These are phyloP conservation scores for Goffeauzyma gilvescens DNA, from an alignment of 768 basidiomycete species.

Conservation along the genomic window DNA sequence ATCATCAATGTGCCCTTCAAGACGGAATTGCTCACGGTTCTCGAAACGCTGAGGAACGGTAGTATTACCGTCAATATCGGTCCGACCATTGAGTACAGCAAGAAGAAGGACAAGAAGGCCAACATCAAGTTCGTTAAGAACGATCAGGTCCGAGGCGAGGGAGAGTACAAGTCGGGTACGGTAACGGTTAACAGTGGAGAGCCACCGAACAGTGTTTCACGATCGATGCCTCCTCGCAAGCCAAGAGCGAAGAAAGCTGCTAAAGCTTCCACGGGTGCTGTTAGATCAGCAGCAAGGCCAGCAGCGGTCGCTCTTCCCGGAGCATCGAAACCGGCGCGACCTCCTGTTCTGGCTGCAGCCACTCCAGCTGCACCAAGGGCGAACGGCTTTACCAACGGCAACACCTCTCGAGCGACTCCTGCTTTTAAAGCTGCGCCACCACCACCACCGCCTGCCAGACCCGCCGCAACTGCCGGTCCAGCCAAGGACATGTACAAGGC, in stretches of 20 bases:
- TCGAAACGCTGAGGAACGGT: slow-evolving; percentile 62
- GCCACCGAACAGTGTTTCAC: slow-evolving; percentile 46
- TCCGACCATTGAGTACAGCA: slow-evolving; percentile 63
- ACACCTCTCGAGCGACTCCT: slow-evolving; percentile 18
- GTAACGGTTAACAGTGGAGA: slow-evolving; percentile 80
- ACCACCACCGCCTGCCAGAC: slow-evolving; percentile 38
- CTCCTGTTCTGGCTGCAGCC: slow-evolving; percentile 37
- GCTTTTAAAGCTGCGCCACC: slow-evolving; percentile 24
- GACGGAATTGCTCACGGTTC: slow-evolving; percentile 71
- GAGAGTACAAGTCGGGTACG: slow-evolving; percentile 79
- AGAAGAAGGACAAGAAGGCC: slow-evolving; percentile 92
- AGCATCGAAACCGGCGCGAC: slow-evolving; percentile 44
- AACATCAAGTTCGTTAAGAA: slow-evolving; percentile 76
- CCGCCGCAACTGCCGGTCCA: slow-evolving; percentile 43
- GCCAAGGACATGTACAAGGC: slow-evolving; percentile 61
- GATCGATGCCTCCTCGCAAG: slow-evolving; percentile 70
- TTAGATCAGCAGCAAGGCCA: slow-evolving; percentile 34
- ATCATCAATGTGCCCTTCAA: slow-evolving; percentile 82
- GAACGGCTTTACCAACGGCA: slow-evolving; percentile 15
- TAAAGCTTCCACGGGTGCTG: slow-evolving; percentile 13
- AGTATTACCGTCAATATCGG: slow-evolving; percentile 53
- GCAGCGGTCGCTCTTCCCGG: slow-evolving; percentile 26
- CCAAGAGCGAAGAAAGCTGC: slow-evolving; percentile 73
- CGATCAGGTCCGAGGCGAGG: slow-evolving; percentile 58
- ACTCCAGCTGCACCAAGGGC: slow-evolving; percentile 32